These are phyloP conservation scores for Calocybe indica DNA, from an alignment of 768 basidiomycete genomes.

Conservation along the genomic window DNA sequence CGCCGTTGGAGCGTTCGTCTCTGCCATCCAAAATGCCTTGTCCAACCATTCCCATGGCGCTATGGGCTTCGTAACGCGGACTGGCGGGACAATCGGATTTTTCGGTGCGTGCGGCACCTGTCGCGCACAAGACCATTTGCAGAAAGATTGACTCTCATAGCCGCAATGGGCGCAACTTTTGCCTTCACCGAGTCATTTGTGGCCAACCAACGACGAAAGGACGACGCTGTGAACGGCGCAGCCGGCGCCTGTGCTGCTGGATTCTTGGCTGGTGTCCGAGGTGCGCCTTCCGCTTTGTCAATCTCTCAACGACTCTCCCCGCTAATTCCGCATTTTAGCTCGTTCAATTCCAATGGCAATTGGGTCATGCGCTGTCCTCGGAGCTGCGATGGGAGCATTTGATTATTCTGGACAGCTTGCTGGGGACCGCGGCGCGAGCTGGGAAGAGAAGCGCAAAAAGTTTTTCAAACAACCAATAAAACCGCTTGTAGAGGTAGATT, in stretches of 20 bases:
- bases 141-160: constrained; percentile 31
- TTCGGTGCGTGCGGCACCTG: constrained; percentile 59
- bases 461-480: constrained; percentile 78
- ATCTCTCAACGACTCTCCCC: background rate
- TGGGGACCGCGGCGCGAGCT: constrained; percentile 34
- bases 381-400: constrained; percentile 74
- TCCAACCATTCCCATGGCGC: constrained; percentile 74
- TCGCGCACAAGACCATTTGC: background rate
- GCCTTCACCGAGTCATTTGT: constrained; percentile 76
- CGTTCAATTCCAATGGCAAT: constrained; percentile 81
- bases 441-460: constrained; percentile 66
- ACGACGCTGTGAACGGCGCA: constrained; percentile 80
- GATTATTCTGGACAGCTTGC: constrained; percentile 69
- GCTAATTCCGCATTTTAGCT: constrained; percentile 32
- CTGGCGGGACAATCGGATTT: constrained; percentile 85
- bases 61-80: constrained; percentile 80
- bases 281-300: constrained; percentile 31
- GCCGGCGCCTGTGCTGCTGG: constrained; percentile 91
- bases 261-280: constrained; percentile 81
- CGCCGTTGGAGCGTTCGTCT: constrained; percentile 62
- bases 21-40: constrained; percentile 72
- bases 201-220: constrained; percentile 72
- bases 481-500: constrained; percentile 24
- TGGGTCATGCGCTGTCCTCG: constrained; percentile 73
- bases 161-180: constrained; percentile 85